Evolutionary conservation across 768 basidiomycete species (phyloP).

Genomic region (Neoboletus brunneissimus): DNA sequence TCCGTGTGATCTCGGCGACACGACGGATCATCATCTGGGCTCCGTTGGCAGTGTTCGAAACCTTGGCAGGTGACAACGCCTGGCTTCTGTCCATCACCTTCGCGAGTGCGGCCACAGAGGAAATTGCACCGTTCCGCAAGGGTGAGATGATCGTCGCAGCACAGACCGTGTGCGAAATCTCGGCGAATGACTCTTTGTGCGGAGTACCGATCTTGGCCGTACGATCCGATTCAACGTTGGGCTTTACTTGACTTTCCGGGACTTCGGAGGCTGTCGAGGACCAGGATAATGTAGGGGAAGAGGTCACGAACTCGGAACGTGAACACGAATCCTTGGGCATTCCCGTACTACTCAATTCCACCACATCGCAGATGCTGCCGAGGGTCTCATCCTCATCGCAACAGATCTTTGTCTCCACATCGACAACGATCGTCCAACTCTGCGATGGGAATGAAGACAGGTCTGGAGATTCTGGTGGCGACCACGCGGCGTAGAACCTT

Average conservation of each 20-base stretch:
- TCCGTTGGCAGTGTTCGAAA: background rate
- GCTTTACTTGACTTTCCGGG: background rate
- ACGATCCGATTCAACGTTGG: background rate
- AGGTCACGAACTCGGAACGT: background rate
- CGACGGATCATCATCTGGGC: background rate
- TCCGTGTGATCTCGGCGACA: background rate
- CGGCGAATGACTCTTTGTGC: background rate
- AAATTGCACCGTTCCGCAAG: background rate
- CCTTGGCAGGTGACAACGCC: background rate
- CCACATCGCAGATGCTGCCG: too few species aligned
- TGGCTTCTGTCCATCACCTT: background rate
- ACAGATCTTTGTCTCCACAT: background rate
- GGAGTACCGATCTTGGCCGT: background rate
- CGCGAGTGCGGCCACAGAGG: background rate
- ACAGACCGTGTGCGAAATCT: background rate
- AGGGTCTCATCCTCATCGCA: background rate
- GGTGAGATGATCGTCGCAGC: slow-evolving; percentile 1
- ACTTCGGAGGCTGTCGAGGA: background rate
- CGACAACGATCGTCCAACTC: background rate
- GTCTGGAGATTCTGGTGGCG: background rate
- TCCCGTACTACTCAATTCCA: background rate
- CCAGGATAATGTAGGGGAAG: background rate
- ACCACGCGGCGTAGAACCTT: background rate
- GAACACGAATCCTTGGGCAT: background rate
- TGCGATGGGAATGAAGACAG: slow-evolving; percentile 8